Base-by-base conservation (phyloP, 805 yeast genomes). In the Starmerella geochares region DNA sequence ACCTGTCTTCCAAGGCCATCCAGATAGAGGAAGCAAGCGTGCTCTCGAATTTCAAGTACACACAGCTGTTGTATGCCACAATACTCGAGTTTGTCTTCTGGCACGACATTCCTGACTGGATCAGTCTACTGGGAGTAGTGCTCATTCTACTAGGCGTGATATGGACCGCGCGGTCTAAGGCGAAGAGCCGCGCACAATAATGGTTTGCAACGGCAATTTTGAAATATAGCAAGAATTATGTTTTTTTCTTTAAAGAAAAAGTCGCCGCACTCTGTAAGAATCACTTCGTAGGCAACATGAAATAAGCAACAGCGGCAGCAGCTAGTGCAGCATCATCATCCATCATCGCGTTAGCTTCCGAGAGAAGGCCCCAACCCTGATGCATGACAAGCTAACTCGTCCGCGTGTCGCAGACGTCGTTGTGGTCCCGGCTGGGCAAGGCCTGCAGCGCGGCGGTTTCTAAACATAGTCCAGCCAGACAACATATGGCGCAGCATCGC, bases 11-110 rank as follows among this genome's bases (percentile, higher is more conserved):
- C 0, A 78, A 85, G 8, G 96, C 95, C 0, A 75, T 87, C 46
- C 94, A 86, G 63, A 71, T 85, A 48, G 95, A 84, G 54, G 74
- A 72, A 52, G 94, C 95, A 0, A 79, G 86, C 3, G 73, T 83
- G 50, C 85, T 87, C 0, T 73, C 88, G 11, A 72, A 84, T 53
- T 80, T 86, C 78, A 68, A 76, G 2, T 88, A 88, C 62, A 73
- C 87, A 1, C 85, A 81, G 60, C 74, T 87, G 72, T 67, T 87
- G 1, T 86, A 81, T 67, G 90, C 95, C 0, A 67, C 86, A 16
- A 51, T 83, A 28, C 80, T 88, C 78, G 96, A 87, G 62, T 67
- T 77, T 31, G 39, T 78, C 0, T 67, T 86, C 25, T 88, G 86
- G 80, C 72, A 77, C 53, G 86, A 81, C 62, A 63, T 79, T 20